A percentile compares a stretch with the other conserved stretches of the same genome.
These are phyloP conservation scores for Leccinum uliginosum DNA, from an alignment of 768 basidiomycete genomes.

Conservation along the genomic window DNA sequence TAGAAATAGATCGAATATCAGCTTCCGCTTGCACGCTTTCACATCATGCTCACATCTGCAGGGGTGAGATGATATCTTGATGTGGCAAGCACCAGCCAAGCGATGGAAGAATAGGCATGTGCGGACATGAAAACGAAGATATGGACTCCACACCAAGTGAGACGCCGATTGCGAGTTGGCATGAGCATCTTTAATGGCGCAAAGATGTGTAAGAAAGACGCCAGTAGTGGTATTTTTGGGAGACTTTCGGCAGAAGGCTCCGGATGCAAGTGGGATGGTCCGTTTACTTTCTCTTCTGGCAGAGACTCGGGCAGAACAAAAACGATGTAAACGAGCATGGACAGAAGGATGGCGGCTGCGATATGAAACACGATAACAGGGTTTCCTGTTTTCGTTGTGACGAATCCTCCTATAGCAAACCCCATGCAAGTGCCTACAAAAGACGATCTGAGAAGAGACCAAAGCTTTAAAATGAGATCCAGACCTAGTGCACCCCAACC, in stretches of 20 bases:
- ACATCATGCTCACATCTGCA: slow-evolving; percentile 16
- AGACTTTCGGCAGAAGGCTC: neutral
- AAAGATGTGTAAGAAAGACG: slow-evolving; percentile 11
- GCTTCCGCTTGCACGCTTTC: neutral
- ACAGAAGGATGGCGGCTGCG: slow-evolving; percentile 10
- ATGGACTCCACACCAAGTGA: slow-evolving; percentile 28
- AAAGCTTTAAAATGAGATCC: neutral
- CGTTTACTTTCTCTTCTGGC: slow-evolving; percentile 19
- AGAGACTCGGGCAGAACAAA: slow-evolving; percentile 31
- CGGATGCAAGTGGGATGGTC: slow-evolving; percentile 6
- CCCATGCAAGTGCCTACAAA: slow-evolving; percentile 23
- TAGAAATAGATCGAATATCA: slow-evolving; percentile 1
- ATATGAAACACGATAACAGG: slow-evolving; percentile 21
- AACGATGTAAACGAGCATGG: slow-evolving; percentile 20
- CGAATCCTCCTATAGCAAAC: slow-evolving; percentile 26
- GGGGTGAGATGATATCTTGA: slow-evolving; percentile 26
- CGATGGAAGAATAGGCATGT: slow-evolving; percentile 6
- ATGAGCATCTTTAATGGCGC: slow-evolving; percentile 22
- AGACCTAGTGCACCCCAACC: slow-evolving; percentile 31
- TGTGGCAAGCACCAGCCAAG: slow-evolving; percentile 24
- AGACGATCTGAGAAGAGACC: neutral
- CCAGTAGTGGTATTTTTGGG: neutral
- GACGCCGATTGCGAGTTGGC: slow-evolving; percentile 27
- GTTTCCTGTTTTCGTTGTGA: slow-evolving; percentile 26
- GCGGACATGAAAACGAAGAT: slow-evolving; percentile 19